Base-by-base conservation (phyloP, 306 rosid species). In the Rosa persica region DNA sequence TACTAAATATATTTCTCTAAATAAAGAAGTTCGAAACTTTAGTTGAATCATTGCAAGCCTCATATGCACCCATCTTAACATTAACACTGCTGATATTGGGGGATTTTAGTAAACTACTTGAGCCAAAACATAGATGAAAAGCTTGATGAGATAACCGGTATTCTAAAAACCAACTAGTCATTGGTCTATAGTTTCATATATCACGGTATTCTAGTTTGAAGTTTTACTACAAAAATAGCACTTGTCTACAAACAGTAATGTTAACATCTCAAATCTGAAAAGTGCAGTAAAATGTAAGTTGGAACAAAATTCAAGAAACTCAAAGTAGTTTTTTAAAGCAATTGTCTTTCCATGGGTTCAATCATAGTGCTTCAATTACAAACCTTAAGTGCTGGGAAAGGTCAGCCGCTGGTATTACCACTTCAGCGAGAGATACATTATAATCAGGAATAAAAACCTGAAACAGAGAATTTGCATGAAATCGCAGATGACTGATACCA, bases 401-500 rank as follows among this genome's bases (percentile, higher is more conserved):
- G 83, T 90, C 96, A 57, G 93, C 91, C 84, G 91, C 93, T 27
- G 93, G 93, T 80, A 90, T 87, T 23, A 90, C 91, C 86, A 90
- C 83, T 86, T 90, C 96, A 72, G 96, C 96, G 61, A 90, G 91
- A 48, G 91, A 89, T 19, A 90, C 93, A 81, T 89, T 90, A 76
- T 90, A 90, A 83, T 90, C 96, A 47, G 93, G 96, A 78, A 90
- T 89, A 55, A 89, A 90, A 77, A 90, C 91, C 93, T 89, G 83
- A 25, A 87, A 75, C 66, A 73, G 78, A 22, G 71, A 80, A 79
- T 57, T 17, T 62, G 44, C 51, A 78, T 86, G 54, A 78, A 54
- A 54, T 75, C 76, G 36, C 23, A 61, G 20, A 19, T 9, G 46
- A 55, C 12, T 20, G 6, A 16, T 57, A 36, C 44, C 70, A 75